Evolutionary conservation across 1,139 yeast species (phyloP), one percentile per base, ranked within the genome.

Genomic region (Pichia sp.): DNA sequence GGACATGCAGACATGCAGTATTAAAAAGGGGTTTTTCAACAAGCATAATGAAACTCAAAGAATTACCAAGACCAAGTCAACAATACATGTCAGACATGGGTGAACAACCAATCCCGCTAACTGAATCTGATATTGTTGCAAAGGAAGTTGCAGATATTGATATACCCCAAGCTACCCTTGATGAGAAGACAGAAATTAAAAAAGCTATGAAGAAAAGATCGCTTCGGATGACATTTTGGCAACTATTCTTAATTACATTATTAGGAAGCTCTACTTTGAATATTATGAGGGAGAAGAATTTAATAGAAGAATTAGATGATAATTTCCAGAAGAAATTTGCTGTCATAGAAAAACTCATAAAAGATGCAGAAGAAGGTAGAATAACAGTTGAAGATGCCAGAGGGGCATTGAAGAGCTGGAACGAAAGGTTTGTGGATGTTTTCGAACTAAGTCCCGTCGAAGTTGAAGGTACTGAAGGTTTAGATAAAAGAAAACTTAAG

Each of bases 191-290:
- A 9, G 43, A 41, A 30, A 49, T 57, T 9, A 54, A 54, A 30
- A 54, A 52, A 28, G 52, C 50, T 4, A 51, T 58, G 54, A 52
- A 47, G n/a, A 50, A 52, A 39, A 52, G 63, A 41, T 61, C 64
- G 8, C 48, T 59, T 24, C 53, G 56, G 40, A 61, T 60, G 61
- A 58, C 63, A 10, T 46, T 59, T 27, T 58, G 60, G 57, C 64
- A 61, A 42, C 48, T 61, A 51, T 53, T 61, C 29, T 43, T 61
- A 16, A 47, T 62, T 22, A 56, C 61, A 6, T 40, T 60, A n/a
- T 41, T 59, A 5, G 62, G 65, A 5, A 60, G 64, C 11, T 56
- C 62, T 3, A 62, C 60, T 6, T 47, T 62, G 39, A 62, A 62
- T 40, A 55, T 62, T n/a, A 59, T 60, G 64, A 50, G 64, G 35